Percentiles rank a stretch among this genome's conserved stretches.
These are phyloP conservation scores for Umbelopsis vinacea DNA, from an alignment of 192 early-diverging fungal species.

Conservation along the genomic window DNA sequence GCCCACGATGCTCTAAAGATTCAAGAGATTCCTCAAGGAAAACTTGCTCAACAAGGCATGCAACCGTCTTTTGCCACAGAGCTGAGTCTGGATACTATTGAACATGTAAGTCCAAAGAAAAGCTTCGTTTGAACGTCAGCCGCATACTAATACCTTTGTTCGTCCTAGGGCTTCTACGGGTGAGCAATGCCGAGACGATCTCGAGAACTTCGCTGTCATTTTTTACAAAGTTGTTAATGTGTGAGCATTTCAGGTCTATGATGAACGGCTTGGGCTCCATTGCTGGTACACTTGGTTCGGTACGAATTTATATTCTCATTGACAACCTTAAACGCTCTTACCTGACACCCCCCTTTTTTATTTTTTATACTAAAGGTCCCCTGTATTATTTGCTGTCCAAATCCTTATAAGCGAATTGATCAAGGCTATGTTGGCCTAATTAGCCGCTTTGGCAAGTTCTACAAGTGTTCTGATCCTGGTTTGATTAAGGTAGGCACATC, in stretches of 20 bases:
- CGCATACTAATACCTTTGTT: neutral
- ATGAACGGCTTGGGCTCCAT: constrained; percentile 49
- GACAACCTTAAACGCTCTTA: neutral
- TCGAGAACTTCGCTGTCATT: neutral
- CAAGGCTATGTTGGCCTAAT: constrained; percentile 77
- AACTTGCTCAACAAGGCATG: constrained; percentile 31
- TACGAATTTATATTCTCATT: constrained; percentile 20
- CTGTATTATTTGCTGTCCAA: constrained; percentile 55
- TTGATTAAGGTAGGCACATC: constrained; percentile 54
- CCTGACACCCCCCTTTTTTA: neutral
- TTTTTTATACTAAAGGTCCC: constrained; percentile 38
- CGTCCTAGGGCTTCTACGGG: neutral
- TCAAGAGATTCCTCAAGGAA: neutral
- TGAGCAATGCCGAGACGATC: neutral
- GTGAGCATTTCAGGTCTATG: constrained; percentile 26
- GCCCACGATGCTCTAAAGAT: neutral
- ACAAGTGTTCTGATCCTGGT: constrained; percentile 60
- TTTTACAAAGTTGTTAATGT: constrained; percentile 45
- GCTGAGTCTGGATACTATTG: constrained; percentile 26
- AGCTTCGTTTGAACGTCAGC: neutral
- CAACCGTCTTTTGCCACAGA: constrained; percentile 31
- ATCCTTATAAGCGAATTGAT: constrained; percentile 68
- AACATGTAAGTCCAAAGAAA: constrained; percentile 29
- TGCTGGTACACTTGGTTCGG: constrained; percentile 49
- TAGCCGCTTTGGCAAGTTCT: constrained; percentile 66